Percentiles rank a stretch among this genome's conserved stretches.
phyloP scores from a whole-genome alignment of 495 filamentous ascomycete genomes.

The Pseudevernia furfuracea region DNA sequence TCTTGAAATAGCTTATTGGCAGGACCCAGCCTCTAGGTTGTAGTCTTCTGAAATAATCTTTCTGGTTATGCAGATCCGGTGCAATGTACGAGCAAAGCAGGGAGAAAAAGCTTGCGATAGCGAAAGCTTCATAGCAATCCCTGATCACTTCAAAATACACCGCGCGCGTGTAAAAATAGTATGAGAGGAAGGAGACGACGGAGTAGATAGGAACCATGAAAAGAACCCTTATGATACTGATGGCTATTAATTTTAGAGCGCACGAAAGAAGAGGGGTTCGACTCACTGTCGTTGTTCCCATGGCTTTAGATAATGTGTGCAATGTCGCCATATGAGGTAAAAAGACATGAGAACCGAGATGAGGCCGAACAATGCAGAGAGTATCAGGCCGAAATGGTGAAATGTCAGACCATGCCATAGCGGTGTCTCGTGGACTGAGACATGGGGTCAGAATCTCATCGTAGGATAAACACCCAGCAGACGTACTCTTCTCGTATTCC shows the following conservation, averaged over 20 bases:
- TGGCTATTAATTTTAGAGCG: conserved; percentile 11
- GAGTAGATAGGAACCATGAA: conserved; percentile 87
- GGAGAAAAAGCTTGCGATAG: conserved; percentile 86
- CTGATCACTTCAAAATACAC: conserved; percentile 77
- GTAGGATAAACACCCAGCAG: background rate
- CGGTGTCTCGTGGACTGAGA: conserved; percentile 31
- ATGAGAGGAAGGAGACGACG: conserved; percentile 66
- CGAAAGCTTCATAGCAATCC: conserved; percentile 89
- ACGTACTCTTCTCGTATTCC: conserved; percentile 40
- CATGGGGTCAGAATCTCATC: conserved; percentile 10
- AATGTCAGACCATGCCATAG: conserved; percentile 46
- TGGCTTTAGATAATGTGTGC: conserved; percentile 74
- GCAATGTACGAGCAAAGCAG: conserved; percentile 78
- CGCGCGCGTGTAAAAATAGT: conserved; percentile 68
- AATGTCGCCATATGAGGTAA: conserved; percentile 65
- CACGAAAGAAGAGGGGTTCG: background rate
- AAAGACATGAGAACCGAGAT: conserved; percentile 39
- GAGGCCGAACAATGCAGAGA: conserved; percentile 42
- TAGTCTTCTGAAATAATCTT: conserved; percentile 73
- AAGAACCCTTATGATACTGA: conserved; percentile 77
- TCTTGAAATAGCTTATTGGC: conserved; percentile 60
- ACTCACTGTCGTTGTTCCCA: conserved; percentile 71
- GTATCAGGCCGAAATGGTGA: conserved; percentile 40
- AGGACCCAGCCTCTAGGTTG: conserved; percentile 65
- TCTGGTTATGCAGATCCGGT: conserved; percentile 73